Evolutionary conservation across 1,139 yeast species (phyloP).

Genomic region (Yamadazyma pseudoaaseri): DNA sequence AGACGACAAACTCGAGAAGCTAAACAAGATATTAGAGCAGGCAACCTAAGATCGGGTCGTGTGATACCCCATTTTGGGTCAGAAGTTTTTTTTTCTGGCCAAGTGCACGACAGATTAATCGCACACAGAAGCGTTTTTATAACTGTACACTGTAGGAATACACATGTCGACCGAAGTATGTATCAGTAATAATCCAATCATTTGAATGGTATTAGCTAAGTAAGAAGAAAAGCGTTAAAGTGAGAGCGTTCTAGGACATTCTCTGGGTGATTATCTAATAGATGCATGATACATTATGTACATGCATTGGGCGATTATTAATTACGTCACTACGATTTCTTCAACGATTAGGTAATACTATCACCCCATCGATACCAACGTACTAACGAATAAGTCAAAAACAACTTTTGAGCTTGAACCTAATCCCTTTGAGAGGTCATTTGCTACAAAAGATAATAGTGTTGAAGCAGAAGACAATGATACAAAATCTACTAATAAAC

Average conservation of each 20-base stretch:
- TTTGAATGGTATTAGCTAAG: too few species aligned
- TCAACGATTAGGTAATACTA: background rate
- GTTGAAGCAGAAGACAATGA: constrained; percentile 6
- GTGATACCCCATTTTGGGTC: constrained; percentile 1
- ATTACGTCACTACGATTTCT: constrained; percentile 18
- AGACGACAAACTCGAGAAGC: constrained; percentile 14
- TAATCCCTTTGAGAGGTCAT: constrained; percentile 93
- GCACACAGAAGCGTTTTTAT: constrained; percentile 1
- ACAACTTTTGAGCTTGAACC: constrained; percentile 81
- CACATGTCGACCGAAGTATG: constrained; percentile 32
- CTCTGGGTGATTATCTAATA: too few species aligned
- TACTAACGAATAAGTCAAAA: too few species aligned
- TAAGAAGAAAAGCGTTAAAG: too few species aligned
- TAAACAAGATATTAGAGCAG: constrained; percentile 5
- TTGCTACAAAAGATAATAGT: constrained; percentile 56
- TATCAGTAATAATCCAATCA: too few species aligned
- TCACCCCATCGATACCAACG: too few species aligned
- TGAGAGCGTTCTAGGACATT: too few species aligned
- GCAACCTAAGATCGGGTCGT: background rate
- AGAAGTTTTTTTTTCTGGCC: background rate
- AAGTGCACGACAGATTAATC: background rate
- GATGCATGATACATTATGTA: background rate
- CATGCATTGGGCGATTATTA: constrained; percentile 5
- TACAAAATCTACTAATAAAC: constrained; percentile 22
- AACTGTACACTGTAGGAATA: too few species aligned